Base-by-base conservation (phyloP, 2,329 filamentous ascomycete species). In the Aspergillus sp. region DNA sequence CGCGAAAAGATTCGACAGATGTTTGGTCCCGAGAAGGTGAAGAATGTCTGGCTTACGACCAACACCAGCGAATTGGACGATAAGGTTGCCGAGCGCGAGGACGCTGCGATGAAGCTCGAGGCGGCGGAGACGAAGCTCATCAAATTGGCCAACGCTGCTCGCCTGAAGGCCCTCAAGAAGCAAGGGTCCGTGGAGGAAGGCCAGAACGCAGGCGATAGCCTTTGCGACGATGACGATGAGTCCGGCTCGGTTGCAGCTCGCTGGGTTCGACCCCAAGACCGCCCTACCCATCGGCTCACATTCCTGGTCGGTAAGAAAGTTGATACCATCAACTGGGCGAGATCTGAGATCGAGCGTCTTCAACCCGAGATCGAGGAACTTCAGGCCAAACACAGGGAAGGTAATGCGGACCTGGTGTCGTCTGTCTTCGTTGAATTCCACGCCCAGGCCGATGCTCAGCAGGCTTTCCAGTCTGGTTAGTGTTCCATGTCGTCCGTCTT, bases 351-450 rank as follows among this genome's bases (percentile, higher is more conserved):
- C 55, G 85, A 89, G 64, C 87, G 87, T 52, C 84, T 96, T 48
- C 88, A 89, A 55, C 88, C 90, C 0, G 83, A 90, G 62, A 88
- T 92, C 30, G 84, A 90, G 53, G 81, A 84, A 44, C 83, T 86
- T 23, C 91, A 95, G 73, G 83, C 81, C 42, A 82, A 84, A 52
- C 90, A 94, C 71, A 84, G 83, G 53, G 78, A 81, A 25, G 86
- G 90, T 54, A 83, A 90, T 41, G 86, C 82, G 49, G 84, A 87
- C 62, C 84, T 86, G 63, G 81, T 92, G 32, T 86, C 89, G 13
- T 89, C 92, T 21, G 91, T 95, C 10, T 99, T 99, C 69, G 88
- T 99, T 65, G 93, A 98, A 73, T 99, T 98, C 71, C 83, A 86
- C 62, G 87, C 84, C 2, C 91, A 96, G 73, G 85, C 89, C 58